Base-by-base conservation (phyloP, 2,329 filamentous ascomycete genomes). In the Aspergillus aculeatinus region DNA sequence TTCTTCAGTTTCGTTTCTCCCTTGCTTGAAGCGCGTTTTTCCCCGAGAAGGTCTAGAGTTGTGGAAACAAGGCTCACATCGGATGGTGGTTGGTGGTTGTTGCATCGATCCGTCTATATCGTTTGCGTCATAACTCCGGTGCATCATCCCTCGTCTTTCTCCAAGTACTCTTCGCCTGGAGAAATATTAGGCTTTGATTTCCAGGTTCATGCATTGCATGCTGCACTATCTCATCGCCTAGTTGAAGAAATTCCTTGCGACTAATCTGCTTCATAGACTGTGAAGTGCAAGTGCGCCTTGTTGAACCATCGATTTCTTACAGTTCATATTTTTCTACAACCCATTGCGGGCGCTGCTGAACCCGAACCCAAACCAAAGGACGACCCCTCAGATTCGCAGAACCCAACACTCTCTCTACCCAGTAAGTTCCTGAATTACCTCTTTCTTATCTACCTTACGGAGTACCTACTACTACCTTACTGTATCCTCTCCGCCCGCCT, bases 111-210 rank as follows among this genome's bases (percentile, higher is more conserved):
- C 42, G 53, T 35, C 53, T 55, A 65, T 63, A 63, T 66, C 62
- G 64, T 66, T 66, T 66, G 64, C 64, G 64, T 66, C 64, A 66
- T 66, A 58, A 51, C 51, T 52, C 42, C 55, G 39, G 51, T 47
- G 51, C 57, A 59, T 33, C 49, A 54, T 60, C 39, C 42, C 35
- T 42, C 48, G 12, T 35, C 33, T 35, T 35, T 4, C 14, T 35
- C 21, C 52, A 4, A 23, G 4, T 23, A 29, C 51, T 25, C 52
- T 27, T 25, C 35, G 19, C 16, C 25, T 53, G 23, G 33, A 16
- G 2, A 19, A 53, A 5, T 29, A 31, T 47, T 48, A 47, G 39
- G 52, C 39, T 48, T 48, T 33, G 25, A 33, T 48, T 48, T 55
- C 39, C 52, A 55, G 33, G 23, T 29, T 55, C 52, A 44, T 7